Evolutionary conservation across 2,329 filamentous ascomycete species (phyloP), one percentile per base, ranked within the genome.

Genomic region (Nigrospora osmanthi): DNA sequence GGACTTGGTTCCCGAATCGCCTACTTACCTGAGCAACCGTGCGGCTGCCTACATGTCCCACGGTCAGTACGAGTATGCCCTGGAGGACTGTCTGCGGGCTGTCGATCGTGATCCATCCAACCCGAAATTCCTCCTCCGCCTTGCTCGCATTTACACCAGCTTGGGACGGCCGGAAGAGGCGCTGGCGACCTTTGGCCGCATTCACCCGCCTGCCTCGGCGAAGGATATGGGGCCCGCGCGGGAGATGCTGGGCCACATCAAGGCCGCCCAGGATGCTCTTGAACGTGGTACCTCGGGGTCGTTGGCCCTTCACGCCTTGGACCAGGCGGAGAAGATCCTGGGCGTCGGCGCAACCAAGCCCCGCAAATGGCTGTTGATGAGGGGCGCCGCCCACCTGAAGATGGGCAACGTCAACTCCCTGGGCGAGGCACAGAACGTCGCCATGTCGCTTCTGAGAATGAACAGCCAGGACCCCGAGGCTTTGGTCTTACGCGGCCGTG

Each of bases 391-490:
- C 11, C 87, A 94, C 59, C 69, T 98, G 49, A 91, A 90, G 70
- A 94, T 97, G 83, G 89, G 87, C 48, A 89, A 87, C 49, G 78
- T 83, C 47, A 96, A 96, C 66, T 83, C 89, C 11, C 72, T 95
- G 9, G 90, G 89, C 32, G 90, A 96, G 64, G 91, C 89, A 6
- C 89, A 95, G 67, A 94, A 90, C 61, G 81, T 97, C 44, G 89
- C 89, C 56, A 95, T 96, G 80, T 80, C 79, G 3, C 68, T 98
- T 55, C 74, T 98, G 50, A 81, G 93, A 43, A 75, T 78, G 60
- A 97, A 97, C 70, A 89, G 75, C 63, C 85, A 91, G 61, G 93
- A 98, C 59, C 90, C 93, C 2, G 93, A 98, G 68, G 93, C 91
- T 1, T 72, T 98, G 51, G 87, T 96, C 6, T 78, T 98, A 42